Percentiles rank a stretch among this genome's conserved stretches.
Conservation (phyloP, 2,329 filamentous ascomycete genomes). For the Neopestalotiopsis clavispora region DNA sequence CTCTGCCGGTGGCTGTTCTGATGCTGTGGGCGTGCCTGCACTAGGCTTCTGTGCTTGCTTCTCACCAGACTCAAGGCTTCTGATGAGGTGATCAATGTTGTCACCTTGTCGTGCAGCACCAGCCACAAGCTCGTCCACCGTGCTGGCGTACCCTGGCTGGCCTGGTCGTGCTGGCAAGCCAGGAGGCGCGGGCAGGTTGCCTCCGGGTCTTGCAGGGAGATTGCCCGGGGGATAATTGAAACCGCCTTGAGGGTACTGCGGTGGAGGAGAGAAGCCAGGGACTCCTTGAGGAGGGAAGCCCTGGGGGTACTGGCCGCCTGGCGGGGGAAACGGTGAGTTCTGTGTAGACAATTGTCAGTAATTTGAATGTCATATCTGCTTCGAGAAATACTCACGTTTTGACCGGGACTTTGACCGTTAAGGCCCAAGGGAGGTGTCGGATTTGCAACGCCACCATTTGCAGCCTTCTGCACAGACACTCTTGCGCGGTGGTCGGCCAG, state of each 20-base stretch:
- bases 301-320: constrained; percentile 39
- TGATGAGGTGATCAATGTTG: constrained; percentile 69
- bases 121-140: constrained; percentile 53
- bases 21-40: constrained; percentile 21
- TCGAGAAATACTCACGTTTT: constrained; percentile 41
- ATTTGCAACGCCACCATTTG: constrained; percentile 51
- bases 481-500: constrained; percentile 78
- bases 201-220: constrained; percentile 52
- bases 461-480: constrained; percentile 63
- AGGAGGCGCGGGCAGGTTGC: constrained; percentile 41
- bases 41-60: constrained; percentile 50
- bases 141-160: constrained; percentile 38
- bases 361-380: not conserved
- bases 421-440: constrained; percentile 54
- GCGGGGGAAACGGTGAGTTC: constrained; percentile 49
- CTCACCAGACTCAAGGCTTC: constrained; percentile 67
- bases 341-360: constrained; percentile 22
- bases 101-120: constrained; percentile 54
- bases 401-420: constrained; percentile 54
- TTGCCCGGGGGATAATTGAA: constrained; percentile 43
- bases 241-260: constrained; percentile 39
- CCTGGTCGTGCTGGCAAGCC: constrained; percentile 51
- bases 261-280: constrained; percentile 40
- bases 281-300: constrained; percentile 44
- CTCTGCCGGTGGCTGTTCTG: constrained; percentile 42